phyloP scores from a whole-genome alignment of 2,329 filamentous ascomycete species.

The Stagonosporopsis vannaccii region DNA sequence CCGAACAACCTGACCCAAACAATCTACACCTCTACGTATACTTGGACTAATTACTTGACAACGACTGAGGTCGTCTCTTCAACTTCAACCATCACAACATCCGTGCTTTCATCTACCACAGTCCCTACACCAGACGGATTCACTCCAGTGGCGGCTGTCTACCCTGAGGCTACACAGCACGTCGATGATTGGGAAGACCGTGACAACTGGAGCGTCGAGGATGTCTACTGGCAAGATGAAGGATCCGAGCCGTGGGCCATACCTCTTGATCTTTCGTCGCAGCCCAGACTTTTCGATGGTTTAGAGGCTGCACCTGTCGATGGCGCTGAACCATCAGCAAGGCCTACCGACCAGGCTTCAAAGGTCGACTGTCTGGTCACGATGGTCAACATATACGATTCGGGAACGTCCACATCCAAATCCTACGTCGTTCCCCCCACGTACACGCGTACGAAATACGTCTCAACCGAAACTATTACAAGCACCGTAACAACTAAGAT shows the following conservation, averaged over 20 bases:
- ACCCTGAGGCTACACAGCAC: conserved; percentile 12
- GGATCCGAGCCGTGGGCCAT: background rate
- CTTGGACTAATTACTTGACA: conserved; percentile 14
- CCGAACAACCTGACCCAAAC: conserved; percentile 16
- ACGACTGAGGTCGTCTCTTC: conserved; percentile 2
- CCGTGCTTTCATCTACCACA: conserved; percentile 3
- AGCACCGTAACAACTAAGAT: conserved; percentile 10
- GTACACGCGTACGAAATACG: conserved; percentile 12
- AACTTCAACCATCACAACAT: conserved; percentile 8
- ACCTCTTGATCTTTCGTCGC: background rate
- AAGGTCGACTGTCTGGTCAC: conserved; percentile 17
- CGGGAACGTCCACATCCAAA: conserved; percentile 10
- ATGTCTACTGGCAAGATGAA: conserved; percentile 13
- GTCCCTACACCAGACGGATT: conserved; percentile 8
- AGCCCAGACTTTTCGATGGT: background rate
- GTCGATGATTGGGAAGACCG: conserved; percentile 12
- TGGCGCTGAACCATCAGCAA: background rate
- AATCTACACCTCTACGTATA: conserved; percentile 18
- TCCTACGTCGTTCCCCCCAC: conserved; percentile 11
- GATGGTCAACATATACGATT: conserved; percentile 11
- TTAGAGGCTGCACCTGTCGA: background rate
- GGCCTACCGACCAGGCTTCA: background rate
- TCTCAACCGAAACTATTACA: conserved; percentile 12
- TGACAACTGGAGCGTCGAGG: conserved; percentile 15
- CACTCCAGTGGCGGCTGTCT: conserved; percentile 8